Conservation (phyloP, 495 filamentous ascomycete species). For the Ramalina intermedia region DNA sequence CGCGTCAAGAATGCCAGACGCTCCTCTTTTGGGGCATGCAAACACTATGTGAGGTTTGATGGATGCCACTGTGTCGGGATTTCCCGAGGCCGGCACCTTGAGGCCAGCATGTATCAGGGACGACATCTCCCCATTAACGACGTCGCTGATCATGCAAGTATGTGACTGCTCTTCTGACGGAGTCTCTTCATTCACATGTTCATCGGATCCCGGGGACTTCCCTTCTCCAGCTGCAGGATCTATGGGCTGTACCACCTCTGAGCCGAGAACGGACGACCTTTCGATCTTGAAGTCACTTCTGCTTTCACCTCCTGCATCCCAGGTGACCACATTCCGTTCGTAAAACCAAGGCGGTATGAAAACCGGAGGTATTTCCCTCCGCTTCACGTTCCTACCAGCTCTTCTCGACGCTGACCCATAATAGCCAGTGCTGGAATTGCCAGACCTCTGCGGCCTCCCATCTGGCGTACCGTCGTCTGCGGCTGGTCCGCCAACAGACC, state of each 20-base stretch:
- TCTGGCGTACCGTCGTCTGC: background rate
- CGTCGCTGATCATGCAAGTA: constrained; percentile 3
- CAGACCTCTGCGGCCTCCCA: constrained; percentile 4
- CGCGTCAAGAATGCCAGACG: constrained; percentile 39
- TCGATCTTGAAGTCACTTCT: background rate
- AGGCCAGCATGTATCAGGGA: constrained; percentile 10
- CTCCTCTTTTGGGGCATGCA: constrained; percentile 47
- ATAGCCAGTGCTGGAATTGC: constrained; percentile 10
- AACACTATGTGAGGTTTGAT: constrained; percentile 50
- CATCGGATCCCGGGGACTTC: background rate
- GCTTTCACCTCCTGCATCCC: constrained; percentile 3
- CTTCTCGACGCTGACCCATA: constrained; percentile 19
- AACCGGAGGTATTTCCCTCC: constrained; percentile 9
- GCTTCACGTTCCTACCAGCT: constrained; percentile 16
- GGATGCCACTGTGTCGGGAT: constrained; percentile 32
- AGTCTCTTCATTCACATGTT: background rate
- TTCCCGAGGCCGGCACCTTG: constrained; percentile 7
- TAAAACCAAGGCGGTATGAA: constrained; percentile 29
- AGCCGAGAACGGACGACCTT: background rate
- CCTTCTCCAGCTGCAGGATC: background rate
- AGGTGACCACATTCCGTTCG: constrained; percentile 20
- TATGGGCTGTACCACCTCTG: no score
- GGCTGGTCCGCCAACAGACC: background rate
- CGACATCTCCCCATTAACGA: constrained; percentile 10
- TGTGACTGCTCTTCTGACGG: background rate